Evolutionary conservation across 2,329 filamentous ascomycete species (phyloP), one percentile per base, ranked within the genome.

Genomic region (Metarhizium humberi): DNA sequence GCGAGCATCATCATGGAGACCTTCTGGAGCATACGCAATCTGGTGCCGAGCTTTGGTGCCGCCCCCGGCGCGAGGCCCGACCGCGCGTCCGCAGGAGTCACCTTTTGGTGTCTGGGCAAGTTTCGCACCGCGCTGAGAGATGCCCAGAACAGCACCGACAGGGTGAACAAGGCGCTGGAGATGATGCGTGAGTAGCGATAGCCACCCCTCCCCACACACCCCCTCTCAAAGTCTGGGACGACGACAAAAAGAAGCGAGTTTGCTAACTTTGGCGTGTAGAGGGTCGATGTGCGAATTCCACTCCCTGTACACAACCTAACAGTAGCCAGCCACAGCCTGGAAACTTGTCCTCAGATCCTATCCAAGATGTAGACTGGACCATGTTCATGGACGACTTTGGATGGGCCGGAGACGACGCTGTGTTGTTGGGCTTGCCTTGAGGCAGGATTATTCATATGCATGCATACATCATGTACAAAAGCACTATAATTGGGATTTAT

Each of bases 311-410:
- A 52, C 6, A 56, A 30, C 34, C 58, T 52, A 14, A 57, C 57
- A 45, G 57, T 58, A 47, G 46, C 54, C 55, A 58, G 47, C 55
- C 62, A 13, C 61, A 67, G 38, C 55, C 55, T n/a, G 55, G 58
- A 56, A 61, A 55, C 38, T 58, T 52, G 53, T 57, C 53, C 11
- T 59, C 66, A 4, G 73, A 75, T 51, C 64, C 66, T 3, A 67
- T 77, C 34, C 72, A 75, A 52, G 71, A 75, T 48, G 69, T 78
- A 45, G 76, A 79, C 62, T 78, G 76, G 76, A 71, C 73, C 57
- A 72, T 75, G 55, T 72, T 78, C 36, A 73, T 78, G 69, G 74
- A 77, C 55, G 76, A 78, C 49, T 77, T 78, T 61, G 75, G 75
- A 56, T 77, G 75, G 75, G 64, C 61, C 2, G 63, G 63, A 14